Base-by-base conservation (phyloP, 1,284 basidiomycete species). In the Malassezia globosa region DNA sequence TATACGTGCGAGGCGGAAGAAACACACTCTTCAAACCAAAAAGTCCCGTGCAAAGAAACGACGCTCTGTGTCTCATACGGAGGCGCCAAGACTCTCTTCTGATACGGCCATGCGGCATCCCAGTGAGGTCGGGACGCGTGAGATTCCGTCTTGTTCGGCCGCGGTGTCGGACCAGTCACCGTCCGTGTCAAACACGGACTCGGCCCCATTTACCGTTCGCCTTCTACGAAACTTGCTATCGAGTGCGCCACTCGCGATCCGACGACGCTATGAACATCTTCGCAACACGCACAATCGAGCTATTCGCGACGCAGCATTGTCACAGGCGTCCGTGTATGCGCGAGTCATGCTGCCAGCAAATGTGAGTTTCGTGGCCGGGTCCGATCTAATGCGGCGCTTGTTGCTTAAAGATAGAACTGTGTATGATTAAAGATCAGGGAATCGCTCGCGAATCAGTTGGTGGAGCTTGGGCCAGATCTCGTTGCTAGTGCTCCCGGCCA, bases 401-500 rank as follows among this genome's bases (percentile, higher is more conserved):
- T 23, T 34, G 11, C 39, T 51, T 8, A 42, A 46, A 26, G 49
- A 46, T 22, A 26, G 37, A 16, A 44, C 42, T 8, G 18, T 27
- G 26, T 48, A 48, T 24, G 40, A 37, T 6, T 48, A 48, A 14
- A 58, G 29, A 2, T 49, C 1, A 4, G 56, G 54, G 39, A 59
- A 63, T 18, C 61, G 41, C 10, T 39, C 24, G 23, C 38, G 38
- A 25, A 88, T 74, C 18, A 79, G 73, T 26, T 72, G 72, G 50
- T 85, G 82, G 5, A 90, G 77, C 59, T 82, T 76, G 1, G 85
- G 86, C 85, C 86, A 90, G 59, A 95, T 94, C 74, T 94, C 86
- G 71, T 95, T 86, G 19, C 85, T 88, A 14, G 86, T 86, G 55
- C 78, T 76, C 5, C 90, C 90, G 22, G 77, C 75, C n/a, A 96